Percentiles rank a stretch among this genome's conserved stretches.
Evolutionary conservation across 441 rosid genomes (phyloP).

Genomic region (Arabidopsis lyrata): DNA sequence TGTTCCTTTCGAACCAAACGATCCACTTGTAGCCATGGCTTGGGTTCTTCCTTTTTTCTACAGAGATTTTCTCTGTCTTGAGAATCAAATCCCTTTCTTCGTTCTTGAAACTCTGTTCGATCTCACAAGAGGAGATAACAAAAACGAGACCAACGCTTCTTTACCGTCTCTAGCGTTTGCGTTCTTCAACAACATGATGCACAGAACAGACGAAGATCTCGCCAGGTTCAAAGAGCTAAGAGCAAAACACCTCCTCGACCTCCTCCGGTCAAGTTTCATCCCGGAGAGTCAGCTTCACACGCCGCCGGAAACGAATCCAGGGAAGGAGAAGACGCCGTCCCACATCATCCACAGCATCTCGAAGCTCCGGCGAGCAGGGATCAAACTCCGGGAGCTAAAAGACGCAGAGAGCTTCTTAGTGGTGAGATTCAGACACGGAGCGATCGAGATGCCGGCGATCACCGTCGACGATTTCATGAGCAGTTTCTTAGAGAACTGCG

Average conservation of each 20-base stretch:
- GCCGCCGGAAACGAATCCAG: slow-evolving; percentile 11
- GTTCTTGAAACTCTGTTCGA: slow-evolving; percentile 62
- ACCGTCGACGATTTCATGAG: slow-evolving; percentile 55
- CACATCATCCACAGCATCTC: slow-evolving; percentile 62
- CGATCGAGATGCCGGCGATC: slow-evolving; percentile 64
- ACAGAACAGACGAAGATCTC: slow-evolving; percentile 50
- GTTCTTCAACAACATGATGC: slow-evolving; percentile 60
- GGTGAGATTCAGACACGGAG: slow-evolving; percentile 59
- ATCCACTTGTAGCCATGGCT: slow-evolving; percentile 66
- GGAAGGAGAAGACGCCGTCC: slow-evolving; percentile 40
- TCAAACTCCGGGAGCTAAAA: slow-evolving; percentile 45
- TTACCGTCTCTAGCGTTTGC: slow-evolving; percentile 51
- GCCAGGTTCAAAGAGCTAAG: slow-evolving; percentile 35
- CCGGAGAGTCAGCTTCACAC: slow-evolving; percentile 39
- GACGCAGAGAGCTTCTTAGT: slow-evolving; percentile 58
- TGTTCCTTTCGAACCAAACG: slow-evolving; percentile 53
- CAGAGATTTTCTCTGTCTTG: slow-evolving; percentile 69
- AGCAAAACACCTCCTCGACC: slow-evolving; percentile 70
- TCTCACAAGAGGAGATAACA: slow-evolving; percentile 43
- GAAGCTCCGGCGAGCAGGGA: slow-evolving; percentile 75
- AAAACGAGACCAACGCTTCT: slow-evolving; percentile 41
- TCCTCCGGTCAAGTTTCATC: slow-evolving; percentile 59
- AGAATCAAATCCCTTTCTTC: slow-evolving; percentile 75
- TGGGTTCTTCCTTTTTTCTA: slow-evolving; percentile 75
- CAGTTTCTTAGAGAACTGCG: slow-evolving; percentile 56